Base-by-base conservation (phyloP, 306 rosid genomes). In the Quercus bicolor region DNA sequence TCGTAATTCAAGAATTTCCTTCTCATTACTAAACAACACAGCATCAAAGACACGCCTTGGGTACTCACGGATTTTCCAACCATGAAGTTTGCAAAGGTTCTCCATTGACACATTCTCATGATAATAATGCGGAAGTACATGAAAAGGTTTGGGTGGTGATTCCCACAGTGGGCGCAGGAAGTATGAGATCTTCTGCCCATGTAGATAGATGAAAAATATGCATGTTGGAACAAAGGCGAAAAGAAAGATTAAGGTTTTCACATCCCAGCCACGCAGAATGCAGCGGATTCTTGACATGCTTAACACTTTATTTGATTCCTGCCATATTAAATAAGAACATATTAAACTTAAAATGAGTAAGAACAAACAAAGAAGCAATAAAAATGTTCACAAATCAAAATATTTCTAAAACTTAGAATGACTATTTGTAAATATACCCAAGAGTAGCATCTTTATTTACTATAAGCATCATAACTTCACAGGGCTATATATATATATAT, bases 41-140 rank as follows among this genome's bases (percentile, higher is more conserved):
- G 98, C 99, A 90, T 95, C 99, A 64, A 84, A 95, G 79, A 95
- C 98, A 73, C 98, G 97, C 70, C 99, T 88, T 6, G 99, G 99
- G 70, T 81, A 95, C 81, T 95, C 97, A 2, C 99, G 91, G 55
- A 90, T 81, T 57, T 93, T 91, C 99, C 99, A 95, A 40, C 99
- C 99, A 85, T 95, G 99, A 74, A 95, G 99, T 60, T 72, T 86
- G 90, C 99, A 95, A 23, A 84, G 94, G 73, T 84, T 90, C 90
- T 89, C 97, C 99, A 91, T 95, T 0, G 97, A 64, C 75, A 90
- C 98, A 83, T 95, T 95, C 60, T 86, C 98, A 18, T 93, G 89
- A 65, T 95, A 93, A 80, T 95, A 95, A 82, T 95, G 99, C 2
- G 99, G 97, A 53, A 89, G 90, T 61, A 90, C 89, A 77, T 90